A percentile compares a stretch with the other conserved stretches of the same genome.
Conservation (phyloP, 768 basidiomycete species). For the Lentinula edodes region DNA sequence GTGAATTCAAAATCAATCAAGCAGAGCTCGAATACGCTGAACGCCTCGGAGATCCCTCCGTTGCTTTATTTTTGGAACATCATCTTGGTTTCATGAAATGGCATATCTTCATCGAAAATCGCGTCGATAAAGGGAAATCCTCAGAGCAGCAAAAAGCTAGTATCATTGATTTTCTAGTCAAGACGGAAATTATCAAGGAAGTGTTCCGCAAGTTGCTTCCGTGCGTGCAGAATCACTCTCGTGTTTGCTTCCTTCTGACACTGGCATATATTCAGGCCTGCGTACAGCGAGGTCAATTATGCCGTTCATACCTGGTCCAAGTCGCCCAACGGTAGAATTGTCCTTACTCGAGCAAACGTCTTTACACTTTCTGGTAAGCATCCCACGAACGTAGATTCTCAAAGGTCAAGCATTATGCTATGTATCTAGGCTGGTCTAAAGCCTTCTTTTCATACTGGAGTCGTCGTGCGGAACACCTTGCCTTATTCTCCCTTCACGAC, state of each 20-base stretch:
- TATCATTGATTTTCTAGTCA: constrained; percentile 47
- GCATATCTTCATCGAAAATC: neutral
- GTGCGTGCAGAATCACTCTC: constrained; percentile 24
- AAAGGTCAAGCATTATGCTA: neutral
- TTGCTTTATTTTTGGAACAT: neutral
- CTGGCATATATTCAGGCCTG: constrained; percentile 29
- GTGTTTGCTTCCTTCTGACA: neutral
- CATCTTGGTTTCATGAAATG: neutral
- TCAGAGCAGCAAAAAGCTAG: constrained; percentile 23
- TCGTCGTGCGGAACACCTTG: constrained; percentile 44
- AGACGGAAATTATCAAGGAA: constrained; percentile 48
- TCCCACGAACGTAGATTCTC: neutral
- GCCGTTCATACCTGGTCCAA: constrained; percentile 31
- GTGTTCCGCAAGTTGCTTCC: constrained; percentile 42
- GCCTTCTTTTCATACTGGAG: constrained; percentile 52
- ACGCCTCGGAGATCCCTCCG: neutral
- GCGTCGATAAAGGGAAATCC: neutral
- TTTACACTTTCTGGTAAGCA: constrained; percentile 30
- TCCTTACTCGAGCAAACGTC: constrained; percentile 41
- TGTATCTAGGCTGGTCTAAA: constrained; percentile 39
- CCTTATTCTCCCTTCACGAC: constrained; percentile 37
- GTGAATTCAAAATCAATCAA: neutral
- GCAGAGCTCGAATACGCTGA: neutral
- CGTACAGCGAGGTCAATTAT: constrained; percentile 47
- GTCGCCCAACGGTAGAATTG: constrained; percentile 37